phyloP scores from a whole-genome alignment of 2,329 filamentous ascomycete species.

The Didymella pomorum region DNA sequence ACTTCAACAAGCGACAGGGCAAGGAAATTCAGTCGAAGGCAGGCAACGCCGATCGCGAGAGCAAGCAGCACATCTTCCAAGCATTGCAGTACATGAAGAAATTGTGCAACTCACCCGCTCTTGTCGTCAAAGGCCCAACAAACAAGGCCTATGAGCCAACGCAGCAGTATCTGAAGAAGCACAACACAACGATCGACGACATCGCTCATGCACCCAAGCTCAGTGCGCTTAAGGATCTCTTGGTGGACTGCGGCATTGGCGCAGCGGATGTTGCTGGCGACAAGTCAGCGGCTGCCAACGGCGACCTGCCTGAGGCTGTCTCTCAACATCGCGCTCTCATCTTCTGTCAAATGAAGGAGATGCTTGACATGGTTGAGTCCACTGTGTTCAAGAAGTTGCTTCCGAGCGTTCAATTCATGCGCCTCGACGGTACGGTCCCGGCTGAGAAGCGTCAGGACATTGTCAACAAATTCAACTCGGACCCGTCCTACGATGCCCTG shows the following conservation, averaged over 20 bases:
- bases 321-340: slow-evolving; percentile 95
- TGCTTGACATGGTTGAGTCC: slow-evolving; percentile 98
- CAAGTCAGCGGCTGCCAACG: slow-evolving; percentile 57
- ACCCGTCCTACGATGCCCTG: slow-evolving; percentile 94
- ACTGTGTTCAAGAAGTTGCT: slow-evolving; percentile 89
- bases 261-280: slow-evolving; percentile 55
- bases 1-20: slow-evolving; percentile 93
- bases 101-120: slow-evolving; percentile 94
- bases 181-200: slow-evolving; percentile 84
- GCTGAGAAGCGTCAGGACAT: slow-evolving; percentile 95
- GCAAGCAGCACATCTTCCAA: slow-evolving; percentile 99
- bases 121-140: slow-evolving; percentile 88
- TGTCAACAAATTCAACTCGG: slow-evolving; percentile 98
- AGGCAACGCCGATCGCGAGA: slow-evolving; percentile 80
- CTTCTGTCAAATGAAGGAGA: slow-evolving; percentile 99
- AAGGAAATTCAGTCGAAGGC: slow-evolving; percentile 87
- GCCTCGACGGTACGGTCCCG: slow-evolving; percentile 93
- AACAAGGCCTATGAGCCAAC: slow-evolving; percentile 91
- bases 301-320: slow-evolving; percentile 78
- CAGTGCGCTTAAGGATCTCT: slow-evolving; percentile 83
- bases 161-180: slow-evolving; percentile 78
- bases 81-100: slow-evolving; percentile 99
- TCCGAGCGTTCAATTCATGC: slow-evolving; percentile 90
- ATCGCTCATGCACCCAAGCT: slow-evolving; percentile 91
- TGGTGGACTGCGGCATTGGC: slow-evolving; percentile 99